A percentile compares a stretch with the other conserved stretches of the same genome.
phyloP scores from a whole-genome alignment of 331 rosid genomes.

The Erythrophleum ivorense region DNA sequence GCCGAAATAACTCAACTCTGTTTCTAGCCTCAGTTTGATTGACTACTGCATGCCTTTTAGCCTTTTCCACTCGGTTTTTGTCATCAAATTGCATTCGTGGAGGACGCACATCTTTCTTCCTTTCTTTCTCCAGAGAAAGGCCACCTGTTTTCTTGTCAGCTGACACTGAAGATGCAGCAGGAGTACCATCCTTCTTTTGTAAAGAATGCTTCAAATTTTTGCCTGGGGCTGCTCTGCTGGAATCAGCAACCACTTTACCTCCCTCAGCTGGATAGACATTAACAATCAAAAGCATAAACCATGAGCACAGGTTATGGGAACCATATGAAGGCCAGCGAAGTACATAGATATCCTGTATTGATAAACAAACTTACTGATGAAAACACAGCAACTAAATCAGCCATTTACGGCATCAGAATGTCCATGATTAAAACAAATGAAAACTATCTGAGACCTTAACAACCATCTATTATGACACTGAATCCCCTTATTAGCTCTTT shows the following conservation, averaged over 20 bases:
- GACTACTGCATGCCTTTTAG: constrained; percentile 59
- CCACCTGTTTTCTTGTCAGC: constrained; percentile 57
- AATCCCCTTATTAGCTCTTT: background rate
- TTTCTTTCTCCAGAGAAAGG: constrained; percentile 54
- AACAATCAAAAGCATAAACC: constrained; percentile 32
- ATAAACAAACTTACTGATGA: background rate
- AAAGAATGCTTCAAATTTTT: constrained; percentile 49
- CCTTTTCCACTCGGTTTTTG: constrained; percentile 58
- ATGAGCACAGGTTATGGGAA: constrained; percentile 32
- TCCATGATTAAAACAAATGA: background rate
- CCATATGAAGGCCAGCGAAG: background rate
- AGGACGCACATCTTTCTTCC: constrained; percentile 66
- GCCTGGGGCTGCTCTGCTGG: constrained; percentile 37
- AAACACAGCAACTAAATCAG: constrained; percentile 9
- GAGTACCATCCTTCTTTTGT: constrained; percentile 50
- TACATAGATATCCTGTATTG: background rate
- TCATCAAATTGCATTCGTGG: constrained; percentile 75
- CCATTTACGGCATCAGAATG: background rate
- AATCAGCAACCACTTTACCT: constrained; percentile 44
- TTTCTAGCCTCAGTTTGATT: constrained; percentile 61
- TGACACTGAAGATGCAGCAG: constrained; percentile 44
- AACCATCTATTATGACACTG: background rate
- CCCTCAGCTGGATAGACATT: constrained; percentile 41
- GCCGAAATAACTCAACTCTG: constrained; percentile 66
- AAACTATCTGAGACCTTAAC: constrained; percentile 5